phyloP scores from a whole-genome alignment of 1,284 basidiomycete species.

The Ustilago sp. region DNA sequence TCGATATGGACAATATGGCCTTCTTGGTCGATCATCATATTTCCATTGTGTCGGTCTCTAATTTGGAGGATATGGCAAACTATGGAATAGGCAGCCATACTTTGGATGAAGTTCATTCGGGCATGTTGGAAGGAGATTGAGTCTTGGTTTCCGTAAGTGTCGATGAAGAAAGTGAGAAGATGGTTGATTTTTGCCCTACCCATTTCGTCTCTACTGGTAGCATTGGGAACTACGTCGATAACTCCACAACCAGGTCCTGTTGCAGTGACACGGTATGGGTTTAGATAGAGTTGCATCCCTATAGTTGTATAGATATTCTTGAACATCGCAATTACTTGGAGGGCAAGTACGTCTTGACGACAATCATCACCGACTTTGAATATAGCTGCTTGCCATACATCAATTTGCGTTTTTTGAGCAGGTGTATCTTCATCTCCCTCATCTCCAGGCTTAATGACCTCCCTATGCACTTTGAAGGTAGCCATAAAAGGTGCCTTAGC shows the following conservation, averaged over 20 bases:
- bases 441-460: conserved; percentile 70
- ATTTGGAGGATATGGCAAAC: conserved; percentile 97
- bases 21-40: conserved; percentile 98
- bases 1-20: conserved; percentile 97
- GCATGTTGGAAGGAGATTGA: conserved; percentile 91
- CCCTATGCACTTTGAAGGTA: conserved; percentile 86
- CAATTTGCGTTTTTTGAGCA: conserved; percentile 48
- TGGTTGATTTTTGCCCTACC: conserved; percentile 98
- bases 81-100: conserved; percentile 99
- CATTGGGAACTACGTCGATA: conserved; percentile 97
- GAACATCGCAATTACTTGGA: conserved; percentile 99
- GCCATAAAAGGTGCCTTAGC: conserved; percentile 99
- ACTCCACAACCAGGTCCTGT: conserved; percentile 98
- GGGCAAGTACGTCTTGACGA: conserved; percentile 93
- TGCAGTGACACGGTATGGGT: conserved; percentile 96
- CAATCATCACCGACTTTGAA: conserved; percentile 99
- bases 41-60: conserved; percentile 97
- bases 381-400: conserved; percentile 97
- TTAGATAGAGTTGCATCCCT: conserved; percentile 91
- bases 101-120: conserved; percentile 95
- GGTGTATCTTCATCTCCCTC: conserved; percentile 50
- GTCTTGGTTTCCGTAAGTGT: conserved; percentile 91
- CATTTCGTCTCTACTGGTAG: conserved; percentile 99
- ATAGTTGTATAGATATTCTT: conserved; percentile 93
- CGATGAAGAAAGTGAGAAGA: conserved; percentile 91